Evolutionary conservation across 1,284 basidiomycete genomes (phyloP), one percentile per base, ranked within the genome.

Genomic region (Ustilago loliicola): DNA sequence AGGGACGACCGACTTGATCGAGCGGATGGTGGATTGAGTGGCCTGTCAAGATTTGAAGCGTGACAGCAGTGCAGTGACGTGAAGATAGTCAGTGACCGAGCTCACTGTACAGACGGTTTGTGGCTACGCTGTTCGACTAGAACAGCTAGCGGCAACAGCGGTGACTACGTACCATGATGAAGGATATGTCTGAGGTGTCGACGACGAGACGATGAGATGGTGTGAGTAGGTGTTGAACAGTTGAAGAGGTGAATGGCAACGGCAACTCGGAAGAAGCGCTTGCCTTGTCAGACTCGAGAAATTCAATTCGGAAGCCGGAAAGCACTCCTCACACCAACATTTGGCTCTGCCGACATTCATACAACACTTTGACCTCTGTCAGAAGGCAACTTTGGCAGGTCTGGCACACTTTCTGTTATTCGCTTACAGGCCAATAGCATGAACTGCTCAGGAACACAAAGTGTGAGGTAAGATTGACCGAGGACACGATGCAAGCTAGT

Each of bases 1-100:
- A 73, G 96, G 96, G 80, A 95, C 89, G 80, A 98, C 88, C 62
- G 95, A 90, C 89, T 91, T 94, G 91, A 98, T 98, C 82, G 92
- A 93, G n/a, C 83, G 83, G 62, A 86, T 85, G 51, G 84, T 83
- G 55, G 84, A 86, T 51, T 79, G 72, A 27, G 66, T 76, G 27
- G 72, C 72, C 72, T 79, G 48, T 38, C 21, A 17, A 3, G 25
- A 27, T 27, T 42, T 48, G 53, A 15, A n/a, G 40, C 23, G 29
- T 29, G 55, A 42, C 34, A n/a, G n/a, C n/a, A n/a, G n/a, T n/a
- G n/a, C n/a, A n/a, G n/a, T n/a, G n/a, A n/a, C n/a, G n/a, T n/a
- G n/a, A 29, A 29, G 48, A 29, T 15, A 29, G 48, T 50, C 48
- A 29, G 48, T 27, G 15, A 21, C 42, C 42, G 21, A 21, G 42